A percentile compares a stretch with the other conserved stretches of the same genome.
phyloP scores from a whole-genome alignment of 2,329 filamentous ascomycete species.

The Beauveria brongniartii region DNA sequence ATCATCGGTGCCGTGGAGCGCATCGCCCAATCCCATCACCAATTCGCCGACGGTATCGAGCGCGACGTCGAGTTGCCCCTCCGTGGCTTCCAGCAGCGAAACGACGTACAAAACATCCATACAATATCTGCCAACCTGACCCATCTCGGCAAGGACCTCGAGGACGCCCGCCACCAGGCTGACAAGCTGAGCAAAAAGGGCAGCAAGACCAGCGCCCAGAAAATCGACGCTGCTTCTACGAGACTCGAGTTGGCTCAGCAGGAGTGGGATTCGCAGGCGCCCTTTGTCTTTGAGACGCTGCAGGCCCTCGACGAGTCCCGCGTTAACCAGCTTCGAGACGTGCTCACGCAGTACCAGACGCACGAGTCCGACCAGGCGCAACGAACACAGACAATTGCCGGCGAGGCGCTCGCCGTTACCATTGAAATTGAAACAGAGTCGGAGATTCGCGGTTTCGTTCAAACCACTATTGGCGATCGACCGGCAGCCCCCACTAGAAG shows the following conservation, averaged over 20 bases:
- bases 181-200: conserved; percentile 79
- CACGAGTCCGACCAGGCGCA: conserved; percentile 85
- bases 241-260: conserved; percentile 70
- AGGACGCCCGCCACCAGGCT: conserved; percentile 74
- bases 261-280: conserved; percentile 91
- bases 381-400: conserved; percentile 63
- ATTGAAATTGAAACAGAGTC: conserved; percentile 79
- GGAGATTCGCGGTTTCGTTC: conserved; percentile 70
- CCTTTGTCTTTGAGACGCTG: conserved; percentile 87
- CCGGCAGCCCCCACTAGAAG: conserved; percentile 28
- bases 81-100: conserved; percentile 63
- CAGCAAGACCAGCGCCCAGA: conserved; percentile 64
- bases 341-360: conserved; percentile 86
- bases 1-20: conserved; percentile 73
- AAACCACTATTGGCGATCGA: conserved; percentile 31
- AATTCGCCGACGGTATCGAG: conserved; percentile 74
- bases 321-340: conserved; percentile 81
- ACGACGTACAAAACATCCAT: conserved; percentile 73
- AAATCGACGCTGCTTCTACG: conserved; percentile 64
- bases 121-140: conserved; percentile 75
- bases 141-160: conserved; percentile 75
- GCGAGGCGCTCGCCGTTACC: conserved; percentile 71
- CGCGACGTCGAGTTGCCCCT: conserved; percentile 80
- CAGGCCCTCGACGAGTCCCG: conserved; percentile 86
- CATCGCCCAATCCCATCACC: conserved; percentile 75